Conservation (phyloP, 805 yeast species). For the Spathaspora boniae region DNA sequence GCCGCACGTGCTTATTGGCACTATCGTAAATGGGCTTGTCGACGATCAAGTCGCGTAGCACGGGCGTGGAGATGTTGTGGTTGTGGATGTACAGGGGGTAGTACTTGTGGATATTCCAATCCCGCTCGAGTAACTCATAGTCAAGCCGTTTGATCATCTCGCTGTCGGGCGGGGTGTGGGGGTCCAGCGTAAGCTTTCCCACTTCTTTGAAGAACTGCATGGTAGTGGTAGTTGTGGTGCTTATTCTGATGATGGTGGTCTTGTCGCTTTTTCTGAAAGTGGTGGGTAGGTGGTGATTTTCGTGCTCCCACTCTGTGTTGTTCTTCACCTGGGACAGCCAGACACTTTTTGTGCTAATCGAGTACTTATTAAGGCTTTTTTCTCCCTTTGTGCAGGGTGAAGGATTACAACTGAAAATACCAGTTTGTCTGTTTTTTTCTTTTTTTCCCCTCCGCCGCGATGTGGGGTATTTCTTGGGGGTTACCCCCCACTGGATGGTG, state of each 20-base stretch:
- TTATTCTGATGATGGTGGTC: too few relatives aligned
- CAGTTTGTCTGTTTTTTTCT: neutral
- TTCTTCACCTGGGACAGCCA: too few relatives aligned
- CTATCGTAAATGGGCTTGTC: conserved; percentile 40
- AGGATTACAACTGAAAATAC: neutral
- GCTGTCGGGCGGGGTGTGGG: neutral
- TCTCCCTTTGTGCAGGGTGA: neutral
- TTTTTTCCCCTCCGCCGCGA: too few relatives aligned
- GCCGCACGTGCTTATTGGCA: conserved; percentile 30
- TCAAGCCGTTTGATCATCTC: conserved; percentile 19
- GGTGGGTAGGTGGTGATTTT: neutral
- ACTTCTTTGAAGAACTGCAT: conserved; percentile 7
- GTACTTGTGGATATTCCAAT: conserved; percentile 34
- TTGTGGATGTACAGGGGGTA: conserved; percentile 38
- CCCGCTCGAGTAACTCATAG: conserved; percentile 34
- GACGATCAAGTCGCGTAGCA: conserved; percentile 26
- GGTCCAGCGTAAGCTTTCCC: conserved; percentile 1
- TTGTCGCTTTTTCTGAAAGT: too few relatives aligned
- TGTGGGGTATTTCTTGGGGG: neutral
- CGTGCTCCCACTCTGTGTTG: neutral
- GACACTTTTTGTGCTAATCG: neutral
- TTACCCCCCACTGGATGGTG: neutral
- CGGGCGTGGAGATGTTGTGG: conserved; percentile 33
- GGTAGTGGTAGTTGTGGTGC: neutral
- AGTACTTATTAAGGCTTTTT: neutral